Evolutionary conservation across 495 filamentous ascomycete species (phyloP).

Genomic region (Lasiosphaeria miniovina): DNA sequence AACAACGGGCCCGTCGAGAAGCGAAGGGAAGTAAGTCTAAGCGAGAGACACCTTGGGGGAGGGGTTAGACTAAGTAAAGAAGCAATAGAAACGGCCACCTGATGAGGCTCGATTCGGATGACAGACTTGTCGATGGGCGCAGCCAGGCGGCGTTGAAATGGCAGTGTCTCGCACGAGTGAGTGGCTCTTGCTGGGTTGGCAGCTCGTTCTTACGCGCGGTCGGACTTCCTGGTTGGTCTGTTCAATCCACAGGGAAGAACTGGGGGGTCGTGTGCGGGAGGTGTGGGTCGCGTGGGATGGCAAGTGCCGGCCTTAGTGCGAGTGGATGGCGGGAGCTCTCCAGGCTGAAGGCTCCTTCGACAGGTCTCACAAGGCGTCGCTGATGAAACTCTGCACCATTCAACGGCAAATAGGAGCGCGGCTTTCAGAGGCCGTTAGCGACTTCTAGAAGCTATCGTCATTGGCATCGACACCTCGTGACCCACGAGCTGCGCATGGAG

Average conservation of each 20-base stretch:
- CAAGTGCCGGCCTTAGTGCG: neutral
- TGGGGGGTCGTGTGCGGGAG: no score
- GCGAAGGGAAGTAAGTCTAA: conserved; percentile 14
- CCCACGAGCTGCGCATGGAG: no score
- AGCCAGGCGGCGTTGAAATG: conserved; percentile 1
- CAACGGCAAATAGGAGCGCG: neutral
- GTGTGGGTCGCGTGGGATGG: no score
- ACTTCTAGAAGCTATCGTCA: no score
- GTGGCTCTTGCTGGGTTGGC: neutral
- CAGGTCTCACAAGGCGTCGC: neutral
- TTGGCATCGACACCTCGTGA: no score
- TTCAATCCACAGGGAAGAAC: no score
- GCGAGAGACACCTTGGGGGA: conserved; percentile 26
- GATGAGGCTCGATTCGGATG: conserved; percentile 2
- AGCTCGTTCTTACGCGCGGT: neutral
- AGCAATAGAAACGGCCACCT: conserved; percentile 6
- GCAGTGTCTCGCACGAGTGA: neutral
- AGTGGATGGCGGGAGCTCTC: neutral
- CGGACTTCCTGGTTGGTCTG: no score
- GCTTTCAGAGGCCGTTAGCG: neutral
- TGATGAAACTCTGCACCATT: conserved; percentile 8
- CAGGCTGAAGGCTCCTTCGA: neutral
- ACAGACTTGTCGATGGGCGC: conserved; percentile 10
- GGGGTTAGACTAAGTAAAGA: conserved; percentile 4
- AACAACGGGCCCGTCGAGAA: neutral